Evolutionary conservation across 1,139 yeast species (phyloP).

Genomic region (Yamadazyma spencermartinsiae): DNA sequence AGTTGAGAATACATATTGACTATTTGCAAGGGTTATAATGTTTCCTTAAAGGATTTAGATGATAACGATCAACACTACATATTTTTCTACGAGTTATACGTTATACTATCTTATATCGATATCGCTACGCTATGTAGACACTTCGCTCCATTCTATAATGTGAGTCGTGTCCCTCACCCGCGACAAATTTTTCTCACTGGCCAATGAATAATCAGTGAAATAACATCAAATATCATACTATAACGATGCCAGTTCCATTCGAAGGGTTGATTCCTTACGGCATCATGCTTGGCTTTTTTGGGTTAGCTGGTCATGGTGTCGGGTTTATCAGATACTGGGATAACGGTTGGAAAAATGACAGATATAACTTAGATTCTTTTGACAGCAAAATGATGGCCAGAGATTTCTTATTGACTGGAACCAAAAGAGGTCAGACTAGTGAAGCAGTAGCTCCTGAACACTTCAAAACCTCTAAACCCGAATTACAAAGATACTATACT

Average conservation of each 20-base stretch:
- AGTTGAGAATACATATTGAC: too few species aligned
- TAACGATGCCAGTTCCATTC: conserved; percentile 48
- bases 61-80: too few species aligned
- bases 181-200: conserved; percentile 6
- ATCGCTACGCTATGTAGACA: too few species aligned
- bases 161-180: conserved; percentile 1
- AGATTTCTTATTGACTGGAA: conserved; percentile 76
- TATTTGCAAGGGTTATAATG: too few species aligned
- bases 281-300: conserved; percentile 50
- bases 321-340: conserved; percentile 52
- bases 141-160: neutral
- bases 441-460: conserved; percentile 73
- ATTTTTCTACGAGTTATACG: too few species aligned
- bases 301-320: conserved; percentile 51
- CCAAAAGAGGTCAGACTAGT: conserved; percentile 66
- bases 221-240: neutral
- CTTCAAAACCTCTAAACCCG: conserved; percentile 43
- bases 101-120: too few species aligned
- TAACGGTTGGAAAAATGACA: conserved; percentile 52
- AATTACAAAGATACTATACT: conserved; percentile 45
- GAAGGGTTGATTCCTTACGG: conserved; percentile 53
- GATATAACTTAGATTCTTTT: conserved; percentile 47
- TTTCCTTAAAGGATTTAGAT: too few species aligned
- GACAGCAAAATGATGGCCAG: conserved; percentile 62
- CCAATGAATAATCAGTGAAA: conserved; percentile 7